Evolutionary conservation across 108 stramenopile species (phyloP).

Genomic region (Pseudonitzschia multistriata): DNA sequence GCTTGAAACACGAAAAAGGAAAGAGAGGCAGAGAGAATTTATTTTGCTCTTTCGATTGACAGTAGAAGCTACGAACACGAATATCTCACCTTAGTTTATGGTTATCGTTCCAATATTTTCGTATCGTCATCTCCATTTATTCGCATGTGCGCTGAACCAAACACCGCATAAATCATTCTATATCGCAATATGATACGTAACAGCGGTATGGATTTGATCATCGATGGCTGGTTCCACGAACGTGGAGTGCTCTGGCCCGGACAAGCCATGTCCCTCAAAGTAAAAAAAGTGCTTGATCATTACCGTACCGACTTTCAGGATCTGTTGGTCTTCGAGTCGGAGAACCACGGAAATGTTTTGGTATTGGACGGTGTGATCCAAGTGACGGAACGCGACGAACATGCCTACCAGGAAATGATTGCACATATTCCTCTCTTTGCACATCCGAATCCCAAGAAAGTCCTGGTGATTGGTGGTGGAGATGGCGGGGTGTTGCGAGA

Average conservation of each 20-base stretch:
- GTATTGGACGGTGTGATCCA: slow-evolving; percentile 98
- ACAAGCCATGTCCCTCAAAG: slow-evolving; percentile 73
- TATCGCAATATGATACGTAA: too few relatives aligned
- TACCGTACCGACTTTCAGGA: slow-evolving; percentile 88
- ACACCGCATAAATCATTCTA: neutral
- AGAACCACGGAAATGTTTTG: slow-evolving; percentile 90
- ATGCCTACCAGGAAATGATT: slow-evolving; percentile 98
- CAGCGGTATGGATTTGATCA: slow-evolving; percentile 64
- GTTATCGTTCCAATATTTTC: too few relatives aligned
- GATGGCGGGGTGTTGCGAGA: slow-evolving; percentile 95
- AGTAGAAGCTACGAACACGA: too few relatives aligned
- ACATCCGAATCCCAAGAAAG: slow-evolving; percentile 86
- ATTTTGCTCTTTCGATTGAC: too few relatives aligned
- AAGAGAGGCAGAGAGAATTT: too few relatives aligned
- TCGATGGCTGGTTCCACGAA: slow-evolving; percentile 89
- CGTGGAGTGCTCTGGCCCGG: slow-evolving; percentile 82
- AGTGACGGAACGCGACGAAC: slow-evolving; percentile 94
- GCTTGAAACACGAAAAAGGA: too few relatives aligned
- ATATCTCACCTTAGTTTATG: too few relatives aligned
- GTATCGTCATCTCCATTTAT: too few relatives aligned
- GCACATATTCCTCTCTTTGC: slow-evolving; percentile 93
- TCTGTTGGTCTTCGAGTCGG: slow-evolving; percentile 93
- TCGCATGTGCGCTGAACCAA: too few relatives aligned
- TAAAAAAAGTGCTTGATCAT: slow-evolving; percentile 77
- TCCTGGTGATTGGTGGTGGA: slow-evolving; percentile 96